Conservation (phyloP, 805 yeast species). For the Cyberlindnera petersonii region DNA sequence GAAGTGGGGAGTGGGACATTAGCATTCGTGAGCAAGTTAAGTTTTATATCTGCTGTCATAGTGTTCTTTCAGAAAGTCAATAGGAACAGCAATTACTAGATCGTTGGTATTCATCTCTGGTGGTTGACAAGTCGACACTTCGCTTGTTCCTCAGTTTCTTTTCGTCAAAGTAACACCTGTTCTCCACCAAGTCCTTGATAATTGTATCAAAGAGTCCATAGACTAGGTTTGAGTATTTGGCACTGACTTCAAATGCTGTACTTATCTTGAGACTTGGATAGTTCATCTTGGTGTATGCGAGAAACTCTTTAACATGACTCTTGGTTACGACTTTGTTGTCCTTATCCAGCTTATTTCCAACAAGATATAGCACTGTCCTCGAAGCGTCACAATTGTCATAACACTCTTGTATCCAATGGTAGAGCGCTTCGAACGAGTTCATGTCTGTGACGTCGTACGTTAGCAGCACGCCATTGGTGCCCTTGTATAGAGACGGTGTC, state of each 20-base stretch:
- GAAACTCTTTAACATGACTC: conserved; percentile 34
- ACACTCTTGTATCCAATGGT: conserved; percentile 42
- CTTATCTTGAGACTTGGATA: conserved; percentile 32
- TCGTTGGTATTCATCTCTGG: conserved; percentile 22
- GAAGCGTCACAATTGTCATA: conserved; percentile 32
- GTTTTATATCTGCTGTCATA: neutral
- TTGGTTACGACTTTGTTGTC: conserved; percentile 36
- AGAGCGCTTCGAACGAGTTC: conserved; percentile 34
- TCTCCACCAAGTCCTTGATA: conserved; percentile 38
- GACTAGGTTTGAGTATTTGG: conserved; percentile 37
- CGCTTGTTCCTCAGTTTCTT: conserved; percentile 24
- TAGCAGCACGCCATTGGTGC: conserved; percentile 42
- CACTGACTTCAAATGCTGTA: conserved; percentile 45
- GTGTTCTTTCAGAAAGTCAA: conserved; percentile 4
- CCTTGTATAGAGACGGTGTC: conserved; percentile 41
- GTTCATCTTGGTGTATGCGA: conserved; percentile 29
- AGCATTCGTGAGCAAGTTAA: conserved; percentile 7
- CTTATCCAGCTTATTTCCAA: conserved; percentile 44
- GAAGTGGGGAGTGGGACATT: conserved; percentile 8
- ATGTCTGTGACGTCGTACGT: conserved; percentile 41
- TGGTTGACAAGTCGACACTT: conserved; percentile 27
- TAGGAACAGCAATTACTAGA: conserved; percentile 25
- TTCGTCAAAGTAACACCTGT: conserved; percentile 36
- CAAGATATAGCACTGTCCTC: conserved; percentile 36
- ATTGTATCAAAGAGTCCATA: conserved; percentile 36